Evolutionary conservation across 2,329 filamentous ascomycete genomes (phyloP), one percentile per base, ranked within the genome.

Genomic region (Biscogniauxia mediterranea): DNA sequence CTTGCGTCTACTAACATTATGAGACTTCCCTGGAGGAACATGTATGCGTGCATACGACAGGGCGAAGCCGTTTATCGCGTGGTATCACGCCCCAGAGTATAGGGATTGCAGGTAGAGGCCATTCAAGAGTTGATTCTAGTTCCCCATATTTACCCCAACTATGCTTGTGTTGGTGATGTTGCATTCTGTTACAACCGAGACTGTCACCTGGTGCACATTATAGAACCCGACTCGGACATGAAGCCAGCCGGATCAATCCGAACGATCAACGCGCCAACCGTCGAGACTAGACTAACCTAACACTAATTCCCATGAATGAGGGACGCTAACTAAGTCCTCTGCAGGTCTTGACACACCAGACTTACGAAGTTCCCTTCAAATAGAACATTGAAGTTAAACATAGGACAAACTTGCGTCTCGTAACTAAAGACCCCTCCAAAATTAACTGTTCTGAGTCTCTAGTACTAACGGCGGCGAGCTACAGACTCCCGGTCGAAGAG

Each of bases 231-330:
- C 51, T 49, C 50, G 17, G 28, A 50, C 52, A 64, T 50, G 28
- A 53, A 62, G 55, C 59, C 60, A 63, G 56, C 68, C 70, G 70
- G 70, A 69, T 66, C 63, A 67, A 66, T 55, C 70, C 70, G 70
- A 71, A 64, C 58, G 53, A 60, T 68, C 62, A 57, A 66, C 60
- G 55, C 65, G 62, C 63, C 61, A 63, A 58, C 61, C 62, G 61
- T 63, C 61, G 53, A 54, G 61, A 66, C 38, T n/a, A 42, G 15
- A 42, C 15, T 15, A n/a, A n/a, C n/a, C n/a, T n/a, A 11, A 46
- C 38, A 46, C 38, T 46, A 46, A 46, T 46, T 46, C 6, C 38
- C 38, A 46, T 46, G 15, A 11, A 46, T n/a, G 17, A 46, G 38
- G 3, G 38, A 46, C 38, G 38, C 38, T 46, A 46, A 46, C 38